Evolutionary conservation across 208 protist species (phyloP).

Genomic region (Angomonas deanei): DNA sequence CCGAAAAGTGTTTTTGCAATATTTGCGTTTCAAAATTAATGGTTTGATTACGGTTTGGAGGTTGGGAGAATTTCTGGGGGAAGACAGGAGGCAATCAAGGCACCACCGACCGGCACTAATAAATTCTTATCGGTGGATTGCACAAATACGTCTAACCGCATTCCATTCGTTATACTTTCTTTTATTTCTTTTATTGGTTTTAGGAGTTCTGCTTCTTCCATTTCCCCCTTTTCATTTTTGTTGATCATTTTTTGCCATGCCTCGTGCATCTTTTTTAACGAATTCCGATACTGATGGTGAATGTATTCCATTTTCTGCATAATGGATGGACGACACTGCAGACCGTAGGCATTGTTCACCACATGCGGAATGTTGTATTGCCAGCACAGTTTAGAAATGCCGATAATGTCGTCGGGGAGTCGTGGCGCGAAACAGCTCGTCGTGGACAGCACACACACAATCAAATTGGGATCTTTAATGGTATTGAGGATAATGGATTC

Average conservation of each 20-base stretch:
- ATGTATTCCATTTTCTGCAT: neutral
- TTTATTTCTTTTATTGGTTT: neutral
- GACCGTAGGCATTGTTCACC: slow-evolving; percentile 98
- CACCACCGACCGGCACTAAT: slow-evolving; percentile 96
- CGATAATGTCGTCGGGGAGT: slow-evolving; percentile 91
- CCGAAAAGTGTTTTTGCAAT: neutral
- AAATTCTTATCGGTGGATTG: slow-evolving; percentile 99
- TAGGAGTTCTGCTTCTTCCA: slow-evolving; percentile 65
- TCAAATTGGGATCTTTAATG: slow-evolving; percentile 47
- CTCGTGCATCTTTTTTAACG: neutral
- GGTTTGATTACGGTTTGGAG: too few relatives aligned
- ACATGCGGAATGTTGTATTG: slow-evolving; percentile 86
- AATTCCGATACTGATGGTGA: neutral
- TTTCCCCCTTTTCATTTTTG: slow-evolving; percentile 51
- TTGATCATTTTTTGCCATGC: neutral
- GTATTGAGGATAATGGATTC: slow-evolving; percentile 46
- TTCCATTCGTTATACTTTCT: slow-evolving; percentile 11
- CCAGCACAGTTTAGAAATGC: slow-evolving; percentile 88
- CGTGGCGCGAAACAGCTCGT: slow-evolving; percentile 98
- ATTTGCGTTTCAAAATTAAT: too few relatives aligned
- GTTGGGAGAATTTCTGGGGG: too few relatives aligned
- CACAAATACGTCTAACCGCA: slow-evolving; percentile 92
- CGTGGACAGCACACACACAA: slow-evolving; percentile 96
- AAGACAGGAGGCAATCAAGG: slow-evolving; percentile 24
- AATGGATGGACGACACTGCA: slow-evolving; percentile 71